Percentiles rank a stretch among this genome's conserved stretches.
phyloP scores from a whole-genome alignment of 2,329 filamentous ascomycete species.

The Knufia fluminis region DNA sequence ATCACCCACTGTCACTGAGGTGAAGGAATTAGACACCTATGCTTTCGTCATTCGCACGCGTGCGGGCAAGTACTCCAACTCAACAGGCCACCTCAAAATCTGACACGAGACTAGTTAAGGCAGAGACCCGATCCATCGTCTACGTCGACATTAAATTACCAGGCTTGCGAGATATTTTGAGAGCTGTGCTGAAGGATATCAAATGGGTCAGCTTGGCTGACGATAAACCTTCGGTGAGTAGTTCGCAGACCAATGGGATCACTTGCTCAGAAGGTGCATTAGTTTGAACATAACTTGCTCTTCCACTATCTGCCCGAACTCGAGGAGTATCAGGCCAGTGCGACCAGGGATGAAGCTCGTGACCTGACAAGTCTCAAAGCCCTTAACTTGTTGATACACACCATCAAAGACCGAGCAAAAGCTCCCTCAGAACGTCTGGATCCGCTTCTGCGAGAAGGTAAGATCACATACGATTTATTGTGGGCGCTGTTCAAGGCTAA shows the following conservation, averaged over 20 bases:
- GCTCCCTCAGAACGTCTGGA: conserved; percentile 20
- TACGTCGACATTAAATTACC: conserved; percentile 29
- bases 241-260: neutral
- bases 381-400: conserved; percentile 24
- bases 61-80: conserved; percentile 14
- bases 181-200: conserved; percentile 26
- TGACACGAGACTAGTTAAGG: neutral
- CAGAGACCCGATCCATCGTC: too few species aligned
- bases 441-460: conserved; percentile 23
- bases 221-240: conserved; percentile 26
- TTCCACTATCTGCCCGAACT: conserved; percentile 23
- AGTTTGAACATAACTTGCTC: conserved; percentile 20
- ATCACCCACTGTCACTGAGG: too few species aligned
- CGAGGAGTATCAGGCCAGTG: conserved; percentile 10
- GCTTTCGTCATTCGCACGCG: too few species aligned
- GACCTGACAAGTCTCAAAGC: conserved; percentile 10
- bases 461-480: conserved; percentile 31
- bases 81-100: too few species aligned
- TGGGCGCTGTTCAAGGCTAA: conserved; percentile 31
- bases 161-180: conserved; percentile 26
- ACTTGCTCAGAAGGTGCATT: conserved; percentile 7
- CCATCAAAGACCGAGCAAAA: conserved; percentile 23
- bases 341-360: neutral
- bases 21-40: too few species aligned
- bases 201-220: conserved; percentile 26